These are phyloP conservation scores for Zygoascus bituminiphila DNA, from an alignment of 805 yeast species.

Conservation along the genomic window DNA sequence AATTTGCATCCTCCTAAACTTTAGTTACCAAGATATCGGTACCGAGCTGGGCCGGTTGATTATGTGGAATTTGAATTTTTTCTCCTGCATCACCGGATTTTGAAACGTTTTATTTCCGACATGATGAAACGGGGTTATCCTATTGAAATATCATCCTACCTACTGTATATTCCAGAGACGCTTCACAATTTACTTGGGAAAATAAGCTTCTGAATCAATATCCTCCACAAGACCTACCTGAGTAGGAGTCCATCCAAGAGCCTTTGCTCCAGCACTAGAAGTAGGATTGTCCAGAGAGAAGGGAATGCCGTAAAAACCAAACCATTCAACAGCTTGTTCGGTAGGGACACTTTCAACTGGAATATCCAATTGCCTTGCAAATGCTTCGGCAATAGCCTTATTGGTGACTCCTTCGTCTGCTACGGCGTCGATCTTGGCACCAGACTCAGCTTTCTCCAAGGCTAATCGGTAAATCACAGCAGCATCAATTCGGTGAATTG, in stretches of 20 bases:
- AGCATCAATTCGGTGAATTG: constrained; percentile 29
- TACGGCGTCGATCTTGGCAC: constrained; percentile 23
- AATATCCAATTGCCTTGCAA: constrained; percentile 14
- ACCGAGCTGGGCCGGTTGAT: too few species aligned
- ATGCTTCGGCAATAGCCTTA: constrained; percentile 24
- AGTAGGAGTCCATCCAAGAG: constrained; percentile 7
- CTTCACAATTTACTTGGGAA: background rate
- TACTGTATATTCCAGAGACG: background rate
- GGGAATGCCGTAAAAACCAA: constrained; percentile 1
- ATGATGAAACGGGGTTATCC: background rate
- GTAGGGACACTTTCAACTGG: constrained; percentile 1
- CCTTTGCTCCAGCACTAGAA: constrained; percentile 4
- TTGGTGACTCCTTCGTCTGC: constrained; percentile 20
- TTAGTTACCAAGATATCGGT: too few species aligned
- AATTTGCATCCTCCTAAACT: too few species aligned
- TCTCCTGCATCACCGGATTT: too few species aligned
- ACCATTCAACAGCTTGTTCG: constrained; percentile 1
- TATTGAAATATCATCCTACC: background rate
- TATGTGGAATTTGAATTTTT: too few species aligned
- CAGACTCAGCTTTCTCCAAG: constrained; percentile 24
- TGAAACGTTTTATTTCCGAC: too few species aligned
- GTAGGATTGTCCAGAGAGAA: background rate
- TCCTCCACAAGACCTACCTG: constrained; percentile 2
- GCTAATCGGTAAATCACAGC: constrained; percentile 27
- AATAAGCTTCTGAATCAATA: constrained; percentile 4